Conservation (phyloP, 2,329 filamentous ascomycete genomes). For the Aureobasidium pullulans region DNA sequence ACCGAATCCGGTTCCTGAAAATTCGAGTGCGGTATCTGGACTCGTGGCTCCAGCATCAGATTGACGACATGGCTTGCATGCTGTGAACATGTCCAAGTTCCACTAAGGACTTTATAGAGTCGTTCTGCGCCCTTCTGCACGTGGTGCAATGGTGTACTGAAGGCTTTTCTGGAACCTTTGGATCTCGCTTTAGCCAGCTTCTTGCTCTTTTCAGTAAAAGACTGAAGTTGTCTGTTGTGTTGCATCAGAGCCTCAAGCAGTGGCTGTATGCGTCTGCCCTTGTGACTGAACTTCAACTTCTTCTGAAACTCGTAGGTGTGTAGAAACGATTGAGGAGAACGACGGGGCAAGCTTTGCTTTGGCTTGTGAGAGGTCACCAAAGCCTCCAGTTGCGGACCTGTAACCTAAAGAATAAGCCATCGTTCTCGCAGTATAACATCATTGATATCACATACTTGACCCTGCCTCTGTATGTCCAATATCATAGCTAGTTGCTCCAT, state of each 20-base stretch:
- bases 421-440: neutral
- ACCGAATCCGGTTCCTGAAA: neutral
- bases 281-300: neutral
- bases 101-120: neutral
- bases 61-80: neutral
- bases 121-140: neutral
- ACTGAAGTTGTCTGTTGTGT: neutral
- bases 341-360: neutral
- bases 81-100: neutral
- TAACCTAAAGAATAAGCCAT: neutral
- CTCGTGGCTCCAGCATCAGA: neutral
- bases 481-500: neutral
- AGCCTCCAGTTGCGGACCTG: neutral
- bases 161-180: neutral
- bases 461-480: neutral
- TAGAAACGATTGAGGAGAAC: neutral
- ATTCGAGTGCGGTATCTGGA: neutral
- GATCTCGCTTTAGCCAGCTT: neutral
- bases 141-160: neutral
- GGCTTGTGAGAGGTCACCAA: neutral
- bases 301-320: neutral
- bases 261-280: neutral
- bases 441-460: neutral
- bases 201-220: neutral
- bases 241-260: neutral